Conservation (phyloP, 305 asterid species). For the Andrographis paniculata region DNA sequence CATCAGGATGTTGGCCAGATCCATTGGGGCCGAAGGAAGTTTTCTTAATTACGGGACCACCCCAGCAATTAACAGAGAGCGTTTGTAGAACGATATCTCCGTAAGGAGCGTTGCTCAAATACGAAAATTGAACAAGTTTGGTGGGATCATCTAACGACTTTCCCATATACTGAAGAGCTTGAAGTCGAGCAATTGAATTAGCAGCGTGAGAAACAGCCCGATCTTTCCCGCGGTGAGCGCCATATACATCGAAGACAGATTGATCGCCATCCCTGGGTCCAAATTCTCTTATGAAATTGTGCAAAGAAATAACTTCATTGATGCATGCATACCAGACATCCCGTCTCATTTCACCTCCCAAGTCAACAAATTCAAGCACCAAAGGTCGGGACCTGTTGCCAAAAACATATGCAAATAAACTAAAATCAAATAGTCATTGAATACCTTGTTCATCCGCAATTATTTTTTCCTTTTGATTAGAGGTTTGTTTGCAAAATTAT, state of each 20-base stretch:
- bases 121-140: slow-evolving; percentile 72
- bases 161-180: slow-evolving; percentile 69
- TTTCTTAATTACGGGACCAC: slow-evolving; percentile 58
- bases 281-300: slow-evolving; percentile 63
- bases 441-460: too few relatives aligned
- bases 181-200: slow-evolving; percentile 76
- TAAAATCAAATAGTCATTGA: too few relatives aligned
- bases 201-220: slow-evolving; percentile 50
- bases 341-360: slow-evolving; percentile 88
- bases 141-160: slow-evolving; percentile 78
- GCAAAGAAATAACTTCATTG: slow-evolving; percentile 56
- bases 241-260: slow-evolving; percentile 51
- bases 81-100: slow-evolving; percentile 81
- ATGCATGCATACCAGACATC: slow-evolving; percentile 90
- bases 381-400: slow-evolving; percentile 58
- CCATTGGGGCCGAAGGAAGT: slow-evolving; percentile 23
- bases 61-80: slow-evolving; percentile 88
- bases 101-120: slow-evolving; percentile 60
- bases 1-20: slow-evolving; percentile 27
- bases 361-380: slow-evolving; percentile 83
- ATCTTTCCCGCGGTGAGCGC: slow-evolving; percentile 70
- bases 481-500: too few relatives aligned
- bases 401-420: not conserved
- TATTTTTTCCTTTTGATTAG: too few relatives aligned
- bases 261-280: slow-evolving; percentile 70